These are phyloP conservation scores for Cenchrus fungigraminus DNA, from an alignment of 176 grass and related monocot species.

Conservation along the genomic window DNA sequence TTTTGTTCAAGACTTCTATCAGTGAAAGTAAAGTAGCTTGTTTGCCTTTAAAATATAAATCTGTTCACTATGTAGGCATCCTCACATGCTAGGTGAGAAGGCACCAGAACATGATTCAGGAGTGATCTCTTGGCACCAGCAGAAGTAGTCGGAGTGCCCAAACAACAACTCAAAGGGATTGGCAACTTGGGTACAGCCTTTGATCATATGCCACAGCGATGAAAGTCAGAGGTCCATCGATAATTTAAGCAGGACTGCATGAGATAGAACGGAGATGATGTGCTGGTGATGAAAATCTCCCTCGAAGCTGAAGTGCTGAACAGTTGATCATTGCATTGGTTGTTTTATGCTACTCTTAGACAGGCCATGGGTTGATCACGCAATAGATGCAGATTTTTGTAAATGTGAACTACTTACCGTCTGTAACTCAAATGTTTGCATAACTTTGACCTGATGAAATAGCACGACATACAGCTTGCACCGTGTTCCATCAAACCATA, in stretches of 20 bases:
- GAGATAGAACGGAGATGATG: too few species aligned
- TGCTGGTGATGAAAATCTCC: not conserved
- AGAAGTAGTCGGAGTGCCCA: not conserved
- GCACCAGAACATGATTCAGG: constrained; percentile 9
- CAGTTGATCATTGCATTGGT: not conserved
- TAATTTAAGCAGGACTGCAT: not conserved
- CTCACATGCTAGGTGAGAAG: constrained; percentile 13
- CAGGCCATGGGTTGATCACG: too few species aligned
- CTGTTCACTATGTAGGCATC: not conserved
- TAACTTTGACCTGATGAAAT: too few species aligned
- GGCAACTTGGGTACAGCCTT: not conserved
- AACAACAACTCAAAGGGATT: not conserved
- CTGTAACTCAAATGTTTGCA: too few species aligned
- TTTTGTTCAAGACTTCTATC: not conserved
- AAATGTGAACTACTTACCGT: too few species aligned
- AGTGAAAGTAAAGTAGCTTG: not conserved
- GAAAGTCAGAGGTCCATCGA: not conserved
- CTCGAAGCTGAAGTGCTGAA: not conserved
- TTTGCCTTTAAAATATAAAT: constrained; percentile 2
- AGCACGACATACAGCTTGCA: too few species aligned
- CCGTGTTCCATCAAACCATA: too few species aligned
- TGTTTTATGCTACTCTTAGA: too few species aligned
- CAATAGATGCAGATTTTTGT: too few species aligned
- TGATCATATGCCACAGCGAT: not conserved
- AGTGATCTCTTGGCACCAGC: not conserved